These are phyloP conservation scores for Globisporangium rhizosaccharum DNA, from an alignment of 352 stramenopile species.

Conservation along the genomic window DNA sequence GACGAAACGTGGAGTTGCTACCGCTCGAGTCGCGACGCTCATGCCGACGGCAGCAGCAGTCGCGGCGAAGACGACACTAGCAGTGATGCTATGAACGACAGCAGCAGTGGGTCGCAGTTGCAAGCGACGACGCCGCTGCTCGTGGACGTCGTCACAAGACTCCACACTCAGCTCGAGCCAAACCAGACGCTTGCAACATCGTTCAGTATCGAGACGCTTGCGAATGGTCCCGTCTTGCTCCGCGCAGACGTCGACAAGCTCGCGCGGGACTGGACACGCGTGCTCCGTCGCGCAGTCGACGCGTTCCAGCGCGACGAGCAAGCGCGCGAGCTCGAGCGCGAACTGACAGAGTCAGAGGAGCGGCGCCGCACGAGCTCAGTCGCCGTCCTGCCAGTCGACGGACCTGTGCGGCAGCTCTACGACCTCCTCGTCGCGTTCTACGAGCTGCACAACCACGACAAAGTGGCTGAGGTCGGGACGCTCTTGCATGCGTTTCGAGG, in stretches of 20 bases:
- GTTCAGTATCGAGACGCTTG: slow-evolving; percentile 34
- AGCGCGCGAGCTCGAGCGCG: background rate
- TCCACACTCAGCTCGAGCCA: slow-evolving; percentile 26
- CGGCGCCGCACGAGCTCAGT: slow-evolving; percentile 2
- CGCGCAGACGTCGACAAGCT: slow-evolving; percentile 25
- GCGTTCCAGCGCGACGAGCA: slow-evolving; percentile 10
- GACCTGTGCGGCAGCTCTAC: slow-evolving; percentile 20
- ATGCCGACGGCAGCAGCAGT: slow-evolving; percentile 10
- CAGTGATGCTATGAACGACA: background rate
- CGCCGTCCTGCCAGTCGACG: background rate
- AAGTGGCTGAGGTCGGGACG: slow-evolving; percentile 69
- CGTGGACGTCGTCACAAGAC: slow-evolving; percentile 21
- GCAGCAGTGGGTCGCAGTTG: background rate
- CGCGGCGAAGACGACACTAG: background rate
- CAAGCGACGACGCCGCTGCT: slow-evolving; percentile 15
- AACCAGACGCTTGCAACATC: slow-evolving; percentile 18
- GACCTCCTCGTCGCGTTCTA: slow-evolving; percentile 76
- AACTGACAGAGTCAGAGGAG: background rate
- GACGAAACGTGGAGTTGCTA: slow-evolving; percentile 29
- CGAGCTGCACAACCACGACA: slow-evolving; percentile 83
- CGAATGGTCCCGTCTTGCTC: slow-evolving; percentile 32
- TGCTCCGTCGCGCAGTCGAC: slow-evolving; percentile 18
- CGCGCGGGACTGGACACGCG: slow-evolving; percentile 28
- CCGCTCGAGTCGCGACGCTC: slow-evolving; percentile 16
- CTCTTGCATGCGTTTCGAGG: slow-evolving; percentile 54